These are phyloP conservation scores for Arabidopsis hybrid DNA, from an alignment of 441 rosid species.

Conservation along the genomic window DNA sequence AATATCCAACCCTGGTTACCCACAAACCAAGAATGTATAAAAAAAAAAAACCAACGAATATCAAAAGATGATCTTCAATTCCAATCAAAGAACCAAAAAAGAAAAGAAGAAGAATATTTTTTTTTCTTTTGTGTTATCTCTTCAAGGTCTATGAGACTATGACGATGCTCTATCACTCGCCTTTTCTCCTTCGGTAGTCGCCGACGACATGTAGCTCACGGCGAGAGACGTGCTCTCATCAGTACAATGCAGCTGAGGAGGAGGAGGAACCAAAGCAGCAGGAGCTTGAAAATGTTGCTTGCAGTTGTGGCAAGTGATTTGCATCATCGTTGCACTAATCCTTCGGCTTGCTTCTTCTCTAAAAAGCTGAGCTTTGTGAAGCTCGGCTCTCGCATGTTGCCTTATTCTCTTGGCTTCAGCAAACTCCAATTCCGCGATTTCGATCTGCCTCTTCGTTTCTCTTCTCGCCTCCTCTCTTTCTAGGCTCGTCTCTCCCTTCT, in stretches of 20 bases:
- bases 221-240: constrained; percentile 63
- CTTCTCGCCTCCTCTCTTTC: constrained; percentile 68
- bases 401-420: constrained; percentile 75
- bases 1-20: constrained; percentile 26
- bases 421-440: constrained; percentile 70
- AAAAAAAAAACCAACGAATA: constrained; percentile 30
- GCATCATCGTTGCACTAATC: constrained; percentile 61
- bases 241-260: constrained; percentile 39
- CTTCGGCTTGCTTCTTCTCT: constrained; percentile 64
- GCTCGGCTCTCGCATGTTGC: constrained; percentile 72
- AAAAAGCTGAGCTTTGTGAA: constrained; percentile 60
- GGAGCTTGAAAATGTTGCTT: constrained; percentile 61
- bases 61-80: constrained; percentile 16
- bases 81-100: constrained; percentile 32
- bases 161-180: constrained; percentile 47
- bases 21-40: constrained; percentile 36
- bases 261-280: constrained; percentile 38
- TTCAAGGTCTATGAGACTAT: constrained; percentile 37
- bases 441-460: constrained; percentile 60
- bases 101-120: constrained; percentile 4
- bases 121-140: constrained; percentile 28
- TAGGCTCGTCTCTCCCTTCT: constrained; percentile 52
- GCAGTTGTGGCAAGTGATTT: constrained; percentile 74
- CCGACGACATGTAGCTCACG: constrained; percentile 65
- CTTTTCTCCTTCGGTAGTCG: constrained; percentile 61